Percentiles rank a stretch among this genome's conserved stretches.
phyloP scores from a whole-genome alignment of 768 basidiomycete genomes.

The Boletus barrowsii region DNA sequence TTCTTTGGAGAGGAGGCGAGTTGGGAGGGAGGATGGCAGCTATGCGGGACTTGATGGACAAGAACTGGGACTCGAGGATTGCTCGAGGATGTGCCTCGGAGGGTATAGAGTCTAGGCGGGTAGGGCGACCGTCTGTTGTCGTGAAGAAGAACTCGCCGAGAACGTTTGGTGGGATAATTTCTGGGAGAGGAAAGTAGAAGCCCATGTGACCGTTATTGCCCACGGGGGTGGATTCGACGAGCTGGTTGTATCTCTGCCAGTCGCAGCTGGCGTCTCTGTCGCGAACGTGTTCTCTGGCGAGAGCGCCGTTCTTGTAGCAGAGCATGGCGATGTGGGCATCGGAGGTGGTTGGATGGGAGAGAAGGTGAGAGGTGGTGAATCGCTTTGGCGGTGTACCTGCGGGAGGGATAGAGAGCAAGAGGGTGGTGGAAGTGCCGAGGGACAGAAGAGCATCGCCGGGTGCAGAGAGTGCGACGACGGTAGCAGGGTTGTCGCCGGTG shows the following conservation, averaged over 20 bases:
- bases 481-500: constrained; percentile 9
- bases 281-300: constrained; percentile 6
- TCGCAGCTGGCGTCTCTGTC: constrained; percentile 1
- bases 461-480: constrained; percentile 5
- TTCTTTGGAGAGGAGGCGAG: constrained; percentile 2
- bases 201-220: background rate
- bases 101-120: constrained; percentile 1
- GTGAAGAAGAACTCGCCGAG: constrained; percentile 3
- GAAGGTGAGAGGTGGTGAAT: constrained; percentile 6
- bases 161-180: constrained; percentile 7
- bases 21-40: constrained; percentile 3
- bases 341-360: constrained; percentile 5
- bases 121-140: background rate
- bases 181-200: constrained; percentile 9
- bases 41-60: constrained; percentile 12
- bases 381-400: constrained; percentile 3
- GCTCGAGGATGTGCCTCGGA: constrained; percentile 3
- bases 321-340: constrained; percentile 7
- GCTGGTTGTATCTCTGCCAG: constrained; percentile 4
- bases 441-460: constrained; percentile 6
- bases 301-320: constrained; percentile 11
- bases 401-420: constrained; percentile 7
- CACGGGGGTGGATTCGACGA: background rate
- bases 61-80: constrained; percentile 8
- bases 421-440: constrained; percentile 6